These are phyloP conservation scores for Torulaspora delbrueckii DNA, from an alignment of 805 yeast species.

Conservation along the genomic window DNA sequence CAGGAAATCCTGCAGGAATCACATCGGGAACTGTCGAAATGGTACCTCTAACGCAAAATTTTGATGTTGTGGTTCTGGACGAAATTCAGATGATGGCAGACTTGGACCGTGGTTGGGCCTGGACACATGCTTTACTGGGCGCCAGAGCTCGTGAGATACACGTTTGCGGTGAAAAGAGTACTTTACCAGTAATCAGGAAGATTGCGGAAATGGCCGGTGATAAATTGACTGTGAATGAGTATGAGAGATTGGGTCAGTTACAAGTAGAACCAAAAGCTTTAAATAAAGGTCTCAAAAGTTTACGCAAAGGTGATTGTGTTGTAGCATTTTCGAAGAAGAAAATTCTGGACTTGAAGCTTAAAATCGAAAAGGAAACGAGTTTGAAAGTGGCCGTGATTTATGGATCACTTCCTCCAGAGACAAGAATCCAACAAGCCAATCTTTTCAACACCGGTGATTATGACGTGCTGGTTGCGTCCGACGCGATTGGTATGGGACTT, in stretches of 20 bases:
- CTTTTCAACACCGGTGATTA: constrained; percentile 73
- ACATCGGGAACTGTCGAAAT: constrained; percentile 92
- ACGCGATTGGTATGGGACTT: constrained; percentile 97
- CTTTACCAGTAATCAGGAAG: constrained; percentile 60
- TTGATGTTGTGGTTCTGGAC: constrained; percentile 88
- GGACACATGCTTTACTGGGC: constrained; percentile 90
- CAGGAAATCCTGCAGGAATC: constrained; percentile 67
- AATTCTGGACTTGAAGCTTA: constrained; percentile 63
- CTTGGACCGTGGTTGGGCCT: constrained; percentile 76
- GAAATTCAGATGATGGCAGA: constrained; percentile 95
- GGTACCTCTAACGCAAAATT: constrained; percentile 62
- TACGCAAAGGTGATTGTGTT: constrained; percentile 73
- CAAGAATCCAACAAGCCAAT: constrained; percentile 76
- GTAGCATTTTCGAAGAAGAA: constrained; percentile 77
- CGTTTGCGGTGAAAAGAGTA: constrained; percentile 88
- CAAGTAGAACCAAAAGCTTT: constrained; percentile 44
- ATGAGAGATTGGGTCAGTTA: constrained; percentile 71
- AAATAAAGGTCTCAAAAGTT: constrained; percentile 26
- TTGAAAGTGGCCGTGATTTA: constrained; percentile 82
- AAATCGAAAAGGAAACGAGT: constrained; percentile 59
- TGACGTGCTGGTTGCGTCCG: constrained; percentile 88
- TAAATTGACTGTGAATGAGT: constrained; percentile 60
- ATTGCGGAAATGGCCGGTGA: constrained; percentile 74
- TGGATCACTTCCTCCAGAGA: constrained; percentile 95
- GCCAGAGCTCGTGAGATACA: constrained; percentile 82